Evolutionary conservation across 108 stramenopile species (phyloP).

Genomic region (Stephanodiscus minutulus): DNA sequence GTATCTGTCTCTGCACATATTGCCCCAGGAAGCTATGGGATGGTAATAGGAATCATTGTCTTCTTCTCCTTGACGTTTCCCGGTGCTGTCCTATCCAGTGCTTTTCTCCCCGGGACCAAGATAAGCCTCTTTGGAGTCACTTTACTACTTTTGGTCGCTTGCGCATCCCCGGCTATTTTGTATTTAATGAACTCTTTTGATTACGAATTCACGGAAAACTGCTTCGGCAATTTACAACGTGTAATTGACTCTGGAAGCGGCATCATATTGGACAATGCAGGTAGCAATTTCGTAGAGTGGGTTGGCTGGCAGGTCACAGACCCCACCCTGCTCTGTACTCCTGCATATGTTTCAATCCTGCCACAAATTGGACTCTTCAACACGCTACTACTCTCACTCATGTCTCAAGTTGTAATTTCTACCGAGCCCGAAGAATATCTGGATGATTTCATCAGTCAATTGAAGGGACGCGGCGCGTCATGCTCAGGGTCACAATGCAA

Average conservation of each 20-base stretch:
- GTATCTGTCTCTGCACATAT: conserved; percentile 38
- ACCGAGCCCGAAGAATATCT: conserved; percentile 52
- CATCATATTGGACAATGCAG: conserved; percentile 36
- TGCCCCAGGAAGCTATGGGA: conserved; percentile 43
- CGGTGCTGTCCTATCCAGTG: conserved; percentile 49
- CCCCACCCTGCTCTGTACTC: conserved; percentile 22
- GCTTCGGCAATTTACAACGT: background rate
- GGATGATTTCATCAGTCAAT: conserved; percentile 33
- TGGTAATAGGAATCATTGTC: conserved; percentile 45
- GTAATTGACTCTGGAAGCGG: conserved; percentile 21
- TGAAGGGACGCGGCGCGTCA: conserved; percentile 28
- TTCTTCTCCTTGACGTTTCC: conserved; percentile 49
- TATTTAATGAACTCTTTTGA: background rate
- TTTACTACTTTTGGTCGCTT: conserved; percentile 33
- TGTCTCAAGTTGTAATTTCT: conserved; percentile 45
- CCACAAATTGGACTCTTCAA: conserved; percentile 62
- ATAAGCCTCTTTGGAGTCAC: conserved; percentile 40
- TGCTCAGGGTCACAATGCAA: conserved; percentile 46
- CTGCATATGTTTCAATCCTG: conserved; percentile 40
- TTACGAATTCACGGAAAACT: conserved; percentile 6
- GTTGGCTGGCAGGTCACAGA: conserved; percentile 38
- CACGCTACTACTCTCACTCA: conserved; percentile 30
- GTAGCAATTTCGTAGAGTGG: conserved; percentile 42
- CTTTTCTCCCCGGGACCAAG: conserved; percentile 53
- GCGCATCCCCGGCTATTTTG: conserved; percentile 40